Conservation (phyloP, 139 green algal species). For the Chlorella sp. region DNA sequence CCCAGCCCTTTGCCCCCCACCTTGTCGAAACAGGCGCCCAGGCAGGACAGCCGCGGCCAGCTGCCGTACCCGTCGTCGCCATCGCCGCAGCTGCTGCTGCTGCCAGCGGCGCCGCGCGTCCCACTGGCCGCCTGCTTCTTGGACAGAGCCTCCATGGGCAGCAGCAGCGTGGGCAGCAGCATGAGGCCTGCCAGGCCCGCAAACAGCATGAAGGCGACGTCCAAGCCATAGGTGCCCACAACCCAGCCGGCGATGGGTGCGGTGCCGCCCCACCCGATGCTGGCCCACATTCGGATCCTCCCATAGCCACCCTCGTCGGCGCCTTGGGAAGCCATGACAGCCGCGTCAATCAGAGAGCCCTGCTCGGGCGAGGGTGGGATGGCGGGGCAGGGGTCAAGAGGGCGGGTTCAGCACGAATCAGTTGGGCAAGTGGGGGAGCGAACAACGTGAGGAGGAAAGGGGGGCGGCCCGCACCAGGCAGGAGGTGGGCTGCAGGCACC, state of each 20-base stretch:
- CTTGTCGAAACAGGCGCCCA: neutral
- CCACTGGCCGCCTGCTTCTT: neutral
- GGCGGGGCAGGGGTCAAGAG: neutral
- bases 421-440: too few relatives aligned
- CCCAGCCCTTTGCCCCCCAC: neutral
- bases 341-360: conserved; percentile 17
- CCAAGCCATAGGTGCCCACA: conserved; percentile 3
- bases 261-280: conserved; percentile 33
- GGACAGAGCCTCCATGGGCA: conserved; percentile 29
- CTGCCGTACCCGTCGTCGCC: neutral
- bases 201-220: conserved; percentile 22
- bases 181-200: neutral
- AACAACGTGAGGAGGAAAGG: too few relatives aligned
- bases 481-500: too few relatives aligned
- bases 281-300: conserved; percentile 14
- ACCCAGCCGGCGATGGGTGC: conserved; percentile 37
- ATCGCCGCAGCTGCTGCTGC: neutral
- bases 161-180: neutral
- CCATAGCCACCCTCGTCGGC: conserved; percentile 40
- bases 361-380: neutral
- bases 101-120: neutral
- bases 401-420: too few relatives aligned
- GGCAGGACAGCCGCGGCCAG: neutral
- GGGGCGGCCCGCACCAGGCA: too few relatives aligned
- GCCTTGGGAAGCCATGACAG: conserved; percentile 13